A percentile compares a stretch with the other conserved stretches of the same genome.
Conservation (phyloP, 2,329 filamentous ascomycete genomes). For the Colletotrichum sp. region DNA sequence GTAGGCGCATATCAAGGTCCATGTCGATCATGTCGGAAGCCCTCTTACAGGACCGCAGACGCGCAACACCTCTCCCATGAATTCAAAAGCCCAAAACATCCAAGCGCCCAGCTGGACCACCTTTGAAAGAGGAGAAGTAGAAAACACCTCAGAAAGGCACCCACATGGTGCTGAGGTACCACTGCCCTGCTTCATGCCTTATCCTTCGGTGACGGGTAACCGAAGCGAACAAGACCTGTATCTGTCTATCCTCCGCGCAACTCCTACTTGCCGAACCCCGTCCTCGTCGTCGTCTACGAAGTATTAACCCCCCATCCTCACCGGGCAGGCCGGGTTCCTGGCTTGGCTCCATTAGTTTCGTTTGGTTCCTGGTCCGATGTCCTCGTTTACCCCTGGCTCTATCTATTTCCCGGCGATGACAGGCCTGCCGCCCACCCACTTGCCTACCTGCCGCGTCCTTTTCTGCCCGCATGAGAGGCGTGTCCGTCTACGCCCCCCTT, state of each 20-base stretch:
- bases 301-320: not conserved
- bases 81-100: not conserved
- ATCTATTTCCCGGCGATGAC: not conserved
- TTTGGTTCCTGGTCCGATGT: slow-evolving; percentile 15
- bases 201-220: not conserved
- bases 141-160: not conserved
- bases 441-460: not conserved
- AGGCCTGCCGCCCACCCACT: not conserved
- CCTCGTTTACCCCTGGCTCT: not conserved
- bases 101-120: not conserved
- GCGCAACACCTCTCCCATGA: not conserved
- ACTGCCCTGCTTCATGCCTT: not conserved
- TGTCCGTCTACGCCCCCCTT: not conserved
- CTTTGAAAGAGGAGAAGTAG: not conserved
- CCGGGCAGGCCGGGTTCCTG: slow-evolving; percentile 12
- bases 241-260: not conserved
- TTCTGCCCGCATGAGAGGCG: not conserved
- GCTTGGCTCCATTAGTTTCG: not conserved
- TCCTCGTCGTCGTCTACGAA: not conserved
- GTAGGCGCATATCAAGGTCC: not conserved
- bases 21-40: not conserved
- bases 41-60: not conserved
- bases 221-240: not conserved
- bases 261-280: not conserved
- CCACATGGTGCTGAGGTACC: not conserved